phyloP scores from a whole-genome alignment of 2,329 filamentous ascomycete species.

The Chaetomium strumarium region DNA sequence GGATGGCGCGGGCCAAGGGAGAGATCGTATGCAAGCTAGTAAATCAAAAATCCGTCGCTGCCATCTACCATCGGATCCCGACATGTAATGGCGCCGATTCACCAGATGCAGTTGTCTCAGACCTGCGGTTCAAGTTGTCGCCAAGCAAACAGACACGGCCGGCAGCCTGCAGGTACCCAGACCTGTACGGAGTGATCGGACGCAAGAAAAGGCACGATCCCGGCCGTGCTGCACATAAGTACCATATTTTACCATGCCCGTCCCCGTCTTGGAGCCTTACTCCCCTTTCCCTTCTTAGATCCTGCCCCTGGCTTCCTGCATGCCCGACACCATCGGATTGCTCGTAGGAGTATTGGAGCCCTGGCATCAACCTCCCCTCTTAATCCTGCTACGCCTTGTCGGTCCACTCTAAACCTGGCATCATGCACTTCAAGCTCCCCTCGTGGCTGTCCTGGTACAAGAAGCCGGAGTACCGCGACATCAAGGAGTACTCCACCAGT shows the following conservation, averaged over 20 bases:
- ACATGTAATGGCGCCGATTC: conserved; percentile 6
- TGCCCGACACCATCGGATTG: too few relatives aligned
- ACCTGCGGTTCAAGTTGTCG: background rate
- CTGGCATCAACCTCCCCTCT: background rate
- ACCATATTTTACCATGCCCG: conserved; percentile 1
- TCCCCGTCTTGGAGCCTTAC: background rate
- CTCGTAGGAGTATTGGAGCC: background rate
- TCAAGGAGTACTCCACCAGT: conserved; percentile 38
- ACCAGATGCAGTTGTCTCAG: background rate
- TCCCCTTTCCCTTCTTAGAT: too few relatives aligned
- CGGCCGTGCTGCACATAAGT: background rate
- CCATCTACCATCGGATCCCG: background rate
- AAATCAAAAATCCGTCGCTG: background rate
- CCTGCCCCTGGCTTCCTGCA: background rate
- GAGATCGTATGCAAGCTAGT: background rate
- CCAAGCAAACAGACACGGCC: conserved; percentile 4
- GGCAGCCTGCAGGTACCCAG: background rate
- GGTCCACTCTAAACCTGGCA: conserved; percentile 1
- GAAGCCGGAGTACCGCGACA: conserved; percentile 44
- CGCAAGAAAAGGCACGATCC: background rate
- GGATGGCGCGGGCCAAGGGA: background rate
- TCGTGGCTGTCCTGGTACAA: conserved; percentile 44
- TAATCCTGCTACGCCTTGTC: background rate
- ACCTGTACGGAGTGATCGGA: background rate
- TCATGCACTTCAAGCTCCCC: conserved; percentile 26